Evolutionary conservation across 495 filamentous ascomycete genomes (phyloP), one percentile per base, ranked within the genome.

Genomic region (Talaromyces borbonicus): DNA sequence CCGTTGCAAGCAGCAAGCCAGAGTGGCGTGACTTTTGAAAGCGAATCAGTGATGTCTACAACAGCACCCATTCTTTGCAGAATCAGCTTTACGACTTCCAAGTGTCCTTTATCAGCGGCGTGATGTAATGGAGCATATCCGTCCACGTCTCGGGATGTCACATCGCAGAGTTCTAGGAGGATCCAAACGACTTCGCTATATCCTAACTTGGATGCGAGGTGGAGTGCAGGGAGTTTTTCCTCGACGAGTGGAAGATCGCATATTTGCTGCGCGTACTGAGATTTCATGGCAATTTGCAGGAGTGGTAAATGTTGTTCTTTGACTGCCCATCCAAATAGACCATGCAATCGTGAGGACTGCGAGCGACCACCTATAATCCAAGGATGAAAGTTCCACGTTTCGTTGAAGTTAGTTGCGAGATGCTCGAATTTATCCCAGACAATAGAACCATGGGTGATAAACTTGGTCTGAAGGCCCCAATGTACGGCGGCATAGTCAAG

Each of bases 311-410:
- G 54, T 23, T 39, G 40, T 27, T 56, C 51, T 12, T 42, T 56
- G 1, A 59, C 46, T 27, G 54, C 51, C 51, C 51, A 59, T 37
- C 54, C 51, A 27, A 60, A 50, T 8, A 60, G 50, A n/a, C 43
- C 45, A 52, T 58, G 55, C 11, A 58, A 15, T 16, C 39, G 51
- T 4, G 52, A 60, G 11, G 7, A 6, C 15, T 29, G 14, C 45
- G 52, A 60, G 5, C 48, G 46, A 3, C 57, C 55, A 22, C 49
- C 46, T 12, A 46, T 4, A 1, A 36, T 11, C 57, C 52, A 58
- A 29, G 55, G 57, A 39, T 58, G 50, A 25, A 60, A 47, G 30
- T 54, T 52, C 53, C 53, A 59, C 22, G 49, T 49, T 29, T 59
- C 47, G 43, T 59, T 56, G 20, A 51, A 49, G 32, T 19, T 33